phyloP scores from a whole-genome alignment of 192 early-diverging fungal species.

The Backusella liffmaniae region DNA sequence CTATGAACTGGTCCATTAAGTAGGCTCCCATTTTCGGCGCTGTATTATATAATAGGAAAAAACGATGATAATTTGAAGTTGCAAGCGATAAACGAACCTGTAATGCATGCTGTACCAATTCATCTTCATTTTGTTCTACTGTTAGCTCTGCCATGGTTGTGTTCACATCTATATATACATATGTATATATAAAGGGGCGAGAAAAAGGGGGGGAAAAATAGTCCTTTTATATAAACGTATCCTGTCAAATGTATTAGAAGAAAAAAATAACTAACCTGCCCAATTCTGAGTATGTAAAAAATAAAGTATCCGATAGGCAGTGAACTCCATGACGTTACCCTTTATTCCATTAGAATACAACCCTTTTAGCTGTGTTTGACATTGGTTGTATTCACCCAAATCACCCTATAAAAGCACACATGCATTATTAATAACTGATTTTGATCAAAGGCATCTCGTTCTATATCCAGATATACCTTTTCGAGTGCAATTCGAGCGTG shows the following conservation, averaged over 20 bases:
- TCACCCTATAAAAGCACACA: slow-evolving; percentile 59
- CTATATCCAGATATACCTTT: slow-evolving; percentile 50
- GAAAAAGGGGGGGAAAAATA: neutral
- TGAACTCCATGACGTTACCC: slow-evolving; percentile 87
- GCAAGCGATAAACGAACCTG: slow-evolving; percentile 77
- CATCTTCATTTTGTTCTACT: slow-evolving; percentile 59
- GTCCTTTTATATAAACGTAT: neutral
- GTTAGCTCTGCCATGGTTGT: slow-evolving; percentile 72
- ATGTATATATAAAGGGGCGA: slow-evolving; percentile 35
- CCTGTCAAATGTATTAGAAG: neutral
- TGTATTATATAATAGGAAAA: slow-evolving; percentile 76
- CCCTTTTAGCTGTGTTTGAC: slow-evolving; percentile 91
- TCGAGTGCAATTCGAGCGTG: slow-evolving; percentile 96
- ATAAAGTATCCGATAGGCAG: slow-evolving; percentile 93
- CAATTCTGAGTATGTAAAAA: slow-evolving; percentile 84
- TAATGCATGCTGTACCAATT: slow-evolving; percentile 78
- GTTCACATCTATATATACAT: slow-evolving; percentile 80
- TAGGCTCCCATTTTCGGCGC: slow-evolving; percentile 88
- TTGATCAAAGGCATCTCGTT: no score
- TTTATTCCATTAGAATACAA: slow-evolving; percentile 72
- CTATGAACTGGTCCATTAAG: slow-evolving; percentile 91
- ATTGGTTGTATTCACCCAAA: slow-evolving; percentile 97
- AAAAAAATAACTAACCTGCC: slow-evolving; percentile 52
- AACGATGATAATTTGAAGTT: slow-evolving; percentile 80
- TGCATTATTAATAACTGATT: no score